A percentile compares a stretch with the other conserved stretches of the same genome.
These are phyloP conservation scores for Aureobasidium sp. DNA, from an alignment of 2,329 filamentous ascomycete species.

Conservation along the genomic window DNA sequence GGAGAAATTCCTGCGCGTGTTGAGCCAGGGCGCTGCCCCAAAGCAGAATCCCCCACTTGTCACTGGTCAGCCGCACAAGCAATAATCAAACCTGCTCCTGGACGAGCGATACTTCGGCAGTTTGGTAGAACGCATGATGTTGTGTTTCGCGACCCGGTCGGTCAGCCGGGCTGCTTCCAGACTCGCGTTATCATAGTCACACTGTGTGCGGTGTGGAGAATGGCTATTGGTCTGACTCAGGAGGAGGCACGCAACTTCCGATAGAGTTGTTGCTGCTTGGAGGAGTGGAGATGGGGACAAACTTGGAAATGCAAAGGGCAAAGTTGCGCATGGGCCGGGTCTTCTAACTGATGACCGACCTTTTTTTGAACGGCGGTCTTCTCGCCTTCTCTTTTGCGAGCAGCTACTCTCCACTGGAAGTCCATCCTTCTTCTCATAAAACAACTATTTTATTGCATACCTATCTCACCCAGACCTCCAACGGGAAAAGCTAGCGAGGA, in stretches of 20 bases:
- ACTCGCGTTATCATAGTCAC: background rate
- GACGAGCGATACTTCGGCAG: slow-evolving; percentile 1
- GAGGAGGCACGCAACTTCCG: background rate
- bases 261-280: background rate
- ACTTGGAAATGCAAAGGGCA: background rate
- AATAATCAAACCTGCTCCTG: background rate
- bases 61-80: background rate
- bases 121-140: background rate
- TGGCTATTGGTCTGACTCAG: background rate
- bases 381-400: background rate
- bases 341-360: background rate
- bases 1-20: background rate
- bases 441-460: background rate
- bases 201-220: background rate
- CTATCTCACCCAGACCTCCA: background rate
- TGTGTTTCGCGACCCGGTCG: background rate
- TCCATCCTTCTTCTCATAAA: background rate
- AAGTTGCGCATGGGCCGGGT: slow-evolving; percentile 1
- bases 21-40: background rate
- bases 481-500: background rate
- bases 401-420: background rate
- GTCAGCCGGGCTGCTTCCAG: background rate
- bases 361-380: background rate
- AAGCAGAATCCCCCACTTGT: background rate
- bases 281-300: background rate